Evolutionary conservation across 345 rosid genomes (phyloP).

Genomic region (Limnanthes douglasii): DNA sequence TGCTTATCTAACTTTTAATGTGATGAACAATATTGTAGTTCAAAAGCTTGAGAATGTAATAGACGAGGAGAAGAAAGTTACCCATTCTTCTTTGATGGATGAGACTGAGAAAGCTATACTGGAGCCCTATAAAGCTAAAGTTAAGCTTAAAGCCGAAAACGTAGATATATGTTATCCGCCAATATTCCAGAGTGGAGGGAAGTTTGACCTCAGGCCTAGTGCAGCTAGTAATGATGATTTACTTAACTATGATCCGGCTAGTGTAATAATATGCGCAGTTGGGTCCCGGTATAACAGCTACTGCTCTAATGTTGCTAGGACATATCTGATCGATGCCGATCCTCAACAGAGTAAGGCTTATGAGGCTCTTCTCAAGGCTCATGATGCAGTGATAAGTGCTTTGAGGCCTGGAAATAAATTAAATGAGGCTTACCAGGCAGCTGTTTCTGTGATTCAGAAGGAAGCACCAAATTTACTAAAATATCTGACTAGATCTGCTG

Average conservation of each 20-base stretch:
- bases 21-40: conserved; percentile 77
- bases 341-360: conserved; percentile 81
- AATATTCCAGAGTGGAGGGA: conserved; percentile 87
- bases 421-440: conserved; percentile 61
- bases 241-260: conserved; percentile 73
- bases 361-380: conserved; percentile 79
- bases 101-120: conserved; percentile 75
- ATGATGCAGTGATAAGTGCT: conserved; percentile 70
- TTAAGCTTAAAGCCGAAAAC: conserved; percentile 78
- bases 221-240: conserved; percentile 79
- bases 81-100: conserved; percentile 81
- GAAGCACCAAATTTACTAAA: conserved; percentile 66
- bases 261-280: conserved; percentile 75
- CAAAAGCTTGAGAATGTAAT: conserved; percentile 81
- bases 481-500: conserved; percentile 79
- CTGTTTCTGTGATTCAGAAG: conserved; percentile 60
- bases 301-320: conserved; percentile 84
- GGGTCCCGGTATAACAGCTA: conserved; percentile 85
- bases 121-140: conserved; percentile 67
- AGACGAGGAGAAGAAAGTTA: conserved; percentile 79
- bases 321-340: conserved; percentile 73
- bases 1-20: conserved; percentile 50
- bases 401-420: conserved; percentile 58
- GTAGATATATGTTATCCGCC: conserved; percentile 97
- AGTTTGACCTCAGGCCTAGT: conserved; percentile 87